These are phyloP conservation scores for Persicaria maculosa DNA, from an alignment of 148 eudicot species.

Conservation along the genomic window DNA sequence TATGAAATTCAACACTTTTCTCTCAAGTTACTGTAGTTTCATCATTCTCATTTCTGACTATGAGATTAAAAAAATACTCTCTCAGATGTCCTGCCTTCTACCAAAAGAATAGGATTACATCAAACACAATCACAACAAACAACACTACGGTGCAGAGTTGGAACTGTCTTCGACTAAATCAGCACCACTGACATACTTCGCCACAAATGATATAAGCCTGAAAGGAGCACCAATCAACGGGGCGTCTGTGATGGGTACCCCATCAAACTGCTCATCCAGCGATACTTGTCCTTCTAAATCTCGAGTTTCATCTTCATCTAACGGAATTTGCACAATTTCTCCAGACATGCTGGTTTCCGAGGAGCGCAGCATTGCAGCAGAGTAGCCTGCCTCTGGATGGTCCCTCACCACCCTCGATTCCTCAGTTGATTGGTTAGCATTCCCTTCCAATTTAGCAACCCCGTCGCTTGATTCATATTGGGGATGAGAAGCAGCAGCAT, in stretches of 20 bases:
- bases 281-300: constrained; percentile 22
- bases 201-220: constrained; percentile 71
- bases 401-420: constrained; percentile 21
- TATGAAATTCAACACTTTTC: no score
- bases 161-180: constrained; percentile 55
- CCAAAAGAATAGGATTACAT: neutral
- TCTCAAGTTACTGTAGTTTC: no score
- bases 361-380: constrained; percentile 20
- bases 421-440: constrained; percentile 15
- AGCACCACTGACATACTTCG: constrained; percentile 88
- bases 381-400: constrained; percentile 18
- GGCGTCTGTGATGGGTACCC: constrained; percentile 63
- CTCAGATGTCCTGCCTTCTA: neutral
- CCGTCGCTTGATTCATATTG: constrained; percentile 22
- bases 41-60: no score
- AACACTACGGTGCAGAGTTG: constrained; percentile 10
- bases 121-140: neutral
- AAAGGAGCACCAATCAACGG: constrained; percentile 93
- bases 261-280: constrained; percentile 18
- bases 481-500: constrained; percentile 21
- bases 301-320: constrained; percentile 42
- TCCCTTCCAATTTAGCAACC: constrained; percentile 20
- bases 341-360: constrained; percentile 38
- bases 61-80: no score
- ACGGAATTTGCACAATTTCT: constrained; percentile 76